A percentile compares a stretch with the other conserved stretches of the same genome.
Conservation (phyloP, 106 monocot species). For the Dactylorhiza incarnata region DNA sequence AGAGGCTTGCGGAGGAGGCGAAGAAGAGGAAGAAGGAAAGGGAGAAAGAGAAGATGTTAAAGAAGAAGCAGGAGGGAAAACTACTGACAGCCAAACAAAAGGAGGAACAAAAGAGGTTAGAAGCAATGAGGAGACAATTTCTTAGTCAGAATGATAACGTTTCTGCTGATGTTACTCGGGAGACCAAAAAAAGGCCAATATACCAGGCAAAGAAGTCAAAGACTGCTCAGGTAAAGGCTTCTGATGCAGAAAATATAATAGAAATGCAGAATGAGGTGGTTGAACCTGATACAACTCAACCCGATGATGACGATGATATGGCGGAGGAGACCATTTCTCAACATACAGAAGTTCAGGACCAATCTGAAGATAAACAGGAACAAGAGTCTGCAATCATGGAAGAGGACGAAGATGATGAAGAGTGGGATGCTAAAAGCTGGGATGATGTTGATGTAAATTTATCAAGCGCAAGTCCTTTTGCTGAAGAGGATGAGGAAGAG, state of each 20-base stretch:
- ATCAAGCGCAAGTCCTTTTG: conserved; percentile 58
- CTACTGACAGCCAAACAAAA: conserved; percentile 82
- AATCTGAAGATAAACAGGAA: conserved; percentile 34
- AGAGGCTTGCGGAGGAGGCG: conserved; percentile 74
- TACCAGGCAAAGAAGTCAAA: conserved; percentile 49
- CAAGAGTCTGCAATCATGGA: conserved; percentile 30
- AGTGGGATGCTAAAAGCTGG: conserved; percentile 99
- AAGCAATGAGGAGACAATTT: conserved; percentile 81
- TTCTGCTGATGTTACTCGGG: conserved; percentile 23
- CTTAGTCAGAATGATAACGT: conserved; percentile 34
- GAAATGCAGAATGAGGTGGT: conserved; percentile 15
- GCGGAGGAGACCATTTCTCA: conserved; percentile 33
- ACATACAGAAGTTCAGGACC: conserved; percentile 39
- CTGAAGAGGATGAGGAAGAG: conserved; percentile 64
- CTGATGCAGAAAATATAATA: background rate
- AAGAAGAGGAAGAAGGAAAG: conserved; percentile 88
- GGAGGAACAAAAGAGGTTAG: conserved; percentile 70
- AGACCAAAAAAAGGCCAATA: conserved; percentile 70
- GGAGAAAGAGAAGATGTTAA: conserved; percentile 81
- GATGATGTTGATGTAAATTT: conserved; percentile 83
- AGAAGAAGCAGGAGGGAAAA: conserved; percentile 84
- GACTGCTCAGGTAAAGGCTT: background rate
- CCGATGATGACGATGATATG: conserved; percentile 26
- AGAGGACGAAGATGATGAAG: conserved; percentile 73
- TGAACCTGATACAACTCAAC: conserved; percentile 17